Evolutionary conservation across 2,329 filamentous ascomycete genomes (phyloP), one percentile per base, ranked within the genome.

Genomic region (Calonectria naviculata): DNA sequence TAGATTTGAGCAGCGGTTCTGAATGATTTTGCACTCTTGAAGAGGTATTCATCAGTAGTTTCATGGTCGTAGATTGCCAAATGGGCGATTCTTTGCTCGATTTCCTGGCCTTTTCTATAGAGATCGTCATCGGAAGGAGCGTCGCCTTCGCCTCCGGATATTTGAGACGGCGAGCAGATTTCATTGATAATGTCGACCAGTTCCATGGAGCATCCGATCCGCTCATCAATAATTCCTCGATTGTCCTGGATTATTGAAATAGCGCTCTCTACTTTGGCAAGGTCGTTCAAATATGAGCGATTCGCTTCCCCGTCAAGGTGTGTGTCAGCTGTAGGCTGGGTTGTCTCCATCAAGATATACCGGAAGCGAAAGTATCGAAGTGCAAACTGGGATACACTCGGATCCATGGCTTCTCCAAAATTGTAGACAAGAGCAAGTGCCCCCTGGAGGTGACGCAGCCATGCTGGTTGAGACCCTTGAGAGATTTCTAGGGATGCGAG

Each of bases 191-290:
- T 73, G 46, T 78, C 74, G 28, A 78, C 76, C 19, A 78, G 58
- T 41, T 77, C 76, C 76, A 78, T 78, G 0, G 76, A 78, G 38
- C 76, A 78, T 1, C 76, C 76, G 9, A 78, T 74, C 1, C 76
- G 76, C 17, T 76, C 76, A 26, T 78, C 76, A n/a, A 78, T 60
- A 2, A 73, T 36, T 15, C 70, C 67, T 1, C 65, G 65, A n/a
- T 62, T 42, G 26, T 46, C 67, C 6, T 75, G 71, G 5, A 71
- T 36, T 6, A 24, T 31, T 10, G 65, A 56, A 2, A 76, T 54
- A 9, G 60, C 54, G 38, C 60, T 71, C 10, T 75, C 76, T 3
- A 54, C 72, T 54, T 29, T 74, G 0, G 70, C 67, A 7, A 78
- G 4, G 1, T 65, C 67, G 47, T 63, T 36, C 63, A 73, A 58